Conservation (phyloP, 139 green algal genomes). For the Trebouxia sp. region DNA sequence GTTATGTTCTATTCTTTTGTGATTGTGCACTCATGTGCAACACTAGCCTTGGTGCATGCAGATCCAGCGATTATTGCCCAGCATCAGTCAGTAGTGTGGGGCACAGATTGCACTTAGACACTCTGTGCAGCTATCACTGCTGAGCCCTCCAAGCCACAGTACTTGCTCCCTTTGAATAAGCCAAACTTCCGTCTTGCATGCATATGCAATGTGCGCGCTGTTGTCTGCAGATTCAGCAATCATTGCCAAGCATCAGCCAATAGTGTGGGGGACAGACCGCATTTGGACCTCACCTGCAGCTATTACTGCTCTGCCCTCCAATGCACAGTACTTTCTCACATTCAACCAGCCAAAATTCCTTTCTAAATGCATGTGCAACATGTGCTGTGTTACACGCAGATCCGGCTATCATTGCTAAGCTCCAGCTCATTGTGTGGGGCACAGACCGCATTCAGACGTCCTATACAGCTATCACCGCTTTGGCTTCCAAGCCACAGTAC, state of each 20-base stretch:
- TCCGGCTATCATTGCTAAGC: no score
- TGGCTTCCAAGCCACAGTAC: background rate
- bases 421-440: no score
- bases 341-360: slow-evolving; percentile 18
- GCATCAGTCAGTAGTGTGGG: background rate
- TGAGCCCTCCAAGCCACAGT: background rate
- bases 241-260: background rate
- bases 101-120: background rate
- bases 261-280: background rate
- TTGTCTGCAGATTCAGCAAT: background rate
- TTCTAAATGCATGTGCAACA: no score
- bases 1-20: no score
- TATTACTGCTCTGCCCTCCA: background rate
- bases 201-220: no score
- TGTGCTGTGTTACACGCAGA: background rate
- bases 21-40: no score
- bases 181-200: no score
- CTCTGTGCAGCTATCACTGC: background rate
- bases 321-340: background rate
- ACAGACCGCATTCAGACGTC: no score
- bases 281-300: background rate
- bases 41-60: no score
- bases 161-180: background rate
- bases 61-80: background rate
- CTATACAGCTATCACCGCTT: no score